Conservation (phyloP, 2,329 filamentous ascomycete species). For the Pseudogymnoascus sp. region DNA sequence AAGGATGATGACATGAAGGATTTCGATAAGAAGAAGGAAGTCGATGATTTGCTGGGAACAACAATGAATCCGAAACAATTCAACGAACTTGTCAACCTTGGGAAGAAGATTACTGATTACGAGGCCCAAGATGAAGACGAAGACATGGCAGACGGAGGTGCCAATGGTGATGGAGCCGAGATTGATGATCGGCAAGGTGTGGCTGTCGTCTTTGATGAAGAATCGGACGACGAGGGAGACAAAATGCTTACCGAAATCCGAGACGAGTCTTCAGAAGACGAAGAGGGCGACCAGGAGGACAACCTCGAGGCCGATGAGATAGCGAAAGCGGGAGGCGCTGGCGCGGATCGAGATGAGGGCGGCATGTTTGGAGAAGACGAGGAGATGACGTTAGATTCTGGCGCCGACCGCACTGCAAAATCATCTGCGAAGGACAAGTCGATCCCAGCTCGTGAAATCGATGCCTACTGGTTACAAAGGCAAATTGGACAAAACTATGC, state of each 20-base stretch:
- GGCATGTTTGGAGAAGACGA: slow-evolving; percentile 52
- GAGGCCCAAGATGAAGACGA: slow-evolving; percentile 94
- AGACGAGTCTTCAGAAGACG: slow-evolving; percentile 77
- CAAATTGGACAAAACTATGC: slow-evolving; percentile 83
- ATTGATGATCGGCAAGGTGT: slow-evolving; percentile 94
- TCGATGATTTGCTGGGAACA: slow-evolving; percentile 85
- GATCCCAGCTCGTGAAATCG: slow-evolving; percentile 80
- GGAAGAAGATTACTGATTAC: slow-evolving; percentile 99
- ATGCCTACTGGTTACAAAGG: slow-evolving; percentile 94
- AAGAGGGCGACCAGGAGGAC: slow-evolving; percentile 58
- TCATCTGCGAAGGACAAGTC: slow-evolving; percentile 45
- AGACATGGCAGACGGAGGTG: slow-evolving; percentile 64
- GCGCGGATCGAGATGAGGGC: slow-evolving; percentile 41
- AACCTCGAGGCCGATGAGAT: slow-evolving; percentile 42
- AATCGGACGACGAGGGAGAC: slow-evolving; percentile 74
- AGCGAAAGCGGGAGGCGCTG: slow-evolving; percentile 43
- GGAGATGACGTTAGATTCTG: slow-evolving; percentile 76
- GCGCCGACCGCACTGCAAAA: slow-evolving; percentile 39
- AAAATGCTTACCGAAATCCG: slow-evolving; percentile 76
- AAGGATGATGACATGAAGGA: slow-evolving; percentile 97
- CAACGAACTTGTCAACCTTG: slow-evolving; percentile 90
- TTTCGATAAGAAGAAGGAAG: slow-evolving; percentile 95
- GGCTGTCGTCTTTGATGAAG: slow-evolving; percentile 90
- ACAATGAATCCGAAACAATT: slow-evolving; percentile 82
- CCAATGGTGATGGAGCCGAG: slow-evolving; percentile 62